phyloP scores from a whole-genome alignment of 2,329 filamentous ascomycete genomes.

The Cercospora citrullina region DNA sequence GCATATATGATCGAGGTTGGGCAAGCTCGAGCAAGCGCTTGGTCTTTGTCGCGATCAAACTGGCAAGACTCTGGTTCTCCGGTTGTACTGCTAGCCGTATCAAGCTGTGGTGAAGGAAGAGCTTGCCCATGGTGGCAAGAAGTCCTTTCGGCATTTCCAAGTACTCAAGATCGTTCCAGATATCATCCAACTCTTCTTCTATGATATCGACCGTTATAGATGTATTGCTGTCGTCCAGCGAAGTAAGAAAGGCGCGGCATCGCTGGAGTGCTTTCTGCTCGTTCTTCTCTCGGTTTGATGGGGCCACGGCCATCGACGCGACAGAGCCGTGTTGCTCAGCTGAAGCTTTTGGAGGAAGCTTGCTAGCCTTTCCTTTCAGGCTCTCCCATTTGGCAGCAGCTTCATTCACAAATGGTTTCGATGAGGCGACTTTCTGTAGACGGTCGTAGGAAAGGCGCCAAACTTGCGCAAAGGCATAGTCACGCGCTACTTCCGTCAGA shows the following conservation, averaged over 20 bases:
- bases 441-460: conserved; percentile 31
- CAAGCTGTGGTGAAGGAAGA: conserved; percentile 42
- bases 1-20: conserved; percentile 35
- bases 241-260: conserved; percentile 18
- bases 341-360: conserved; percentile 11
- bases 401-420: conserved; percentile 5
- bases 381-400: conserved; percentile 17
- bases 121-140: conserved; percentile 40
- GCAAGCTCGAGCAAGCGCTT: conserved; percentile 27
- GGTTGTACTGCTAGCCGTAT: conserved; percentile 30
- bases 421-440: not conserved
- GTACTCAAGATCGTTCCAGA: conserved; percentile 52
- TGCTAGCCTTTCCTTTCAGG: conserved; percentile 3
- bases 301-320: conserved; percentile 21
- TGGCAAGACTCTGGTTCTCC: conserved; percentile 6
- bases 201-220: not conserved
- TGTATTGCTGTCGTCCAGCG: conserved; percentile 1
- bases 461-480: conserved; percentile 39
- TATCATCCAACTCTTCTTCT: conserved; percentile 32
- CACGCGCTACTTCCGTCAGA: conserved; percentile 47
- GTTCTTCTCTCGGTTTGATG: conserved; percentile 32
- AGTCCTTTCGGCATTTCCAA: conserved; percentile 49
- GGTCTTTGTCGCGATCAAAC: conserved; percentile 15
- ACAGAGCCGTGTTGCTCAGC: conserved; percentile 27
- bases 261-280: conserved; percentile 31